phyloP scores from a whole-genome alignment of 2,329 filamentous ascomycete genomes.

The Metarhizium brunneum region DNA sequence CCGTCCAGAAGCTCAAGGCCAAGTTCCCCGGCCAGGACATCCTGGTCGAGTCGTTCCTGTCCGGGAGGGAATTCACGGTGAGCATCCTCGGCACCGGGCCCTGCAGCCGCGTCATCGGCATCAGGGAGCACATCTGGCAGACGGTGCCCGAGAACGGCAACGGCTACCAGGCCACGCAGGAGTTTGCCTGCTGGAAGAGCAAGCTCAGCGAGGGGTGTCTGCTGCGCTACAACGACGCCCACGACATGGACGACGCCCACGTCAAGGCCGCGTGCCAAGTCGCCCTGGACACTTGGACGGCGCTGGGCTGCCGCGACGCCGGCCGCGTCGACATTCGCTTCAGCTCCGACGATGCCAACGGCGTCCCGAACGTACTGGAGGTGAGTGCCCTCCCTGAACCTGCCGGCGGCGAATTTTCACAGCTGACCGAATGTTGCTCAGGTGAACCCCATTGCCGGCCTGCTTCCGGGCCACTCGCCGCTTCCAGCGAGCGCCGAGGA shows the following conservation, averaged over 20 bases:
- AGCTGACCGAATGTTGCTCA: neutral
- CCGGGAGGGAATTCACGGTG: slow-evolving; percentile 5
- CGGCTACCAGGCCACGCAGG: neutral
- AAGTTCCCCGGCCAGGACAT: slow-evolving; percentile 4
- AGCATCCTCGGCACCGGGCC: slow-evolving; percentile 3
- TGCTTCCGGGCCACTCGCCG: slow-evolving; percentile 4
- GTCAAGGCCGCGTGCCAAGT: slow-evolving; percentile 5
- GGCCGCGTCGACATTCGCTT: slow-evolving; percentile 8
- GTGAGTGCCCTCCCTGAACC: neutral
- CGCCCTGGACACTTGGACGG: slow-evolving; percentile 2
- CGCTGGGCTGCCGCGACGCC: slow-evolving; percentile 5
- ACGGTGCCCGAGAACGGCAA: neutral
- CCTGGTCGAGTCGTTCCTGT: slow-evolving; percentile 4
- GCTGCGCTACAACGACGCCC: neutral
- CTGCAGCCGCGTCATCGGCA: slow-evolving; percentile 1
- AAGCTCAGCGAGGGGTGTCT: neutral
- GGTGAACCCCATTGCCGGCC: slow-evolving; percentile 5
- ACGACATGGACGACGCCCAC: slow-evolving; percentile 5
- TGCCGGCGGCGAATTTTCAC: too few relatives aligned
- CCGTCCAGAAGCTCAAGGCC: slow-evolving; percentile 1
- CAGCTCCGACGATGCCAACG: neutral
- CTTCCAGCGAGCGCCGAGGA: slow-evolving; percentile 1
- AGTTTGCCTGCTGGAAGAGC: slow-evolving; percentile 3
- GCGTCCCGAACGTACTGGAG: slow-evolving; percentile 5
- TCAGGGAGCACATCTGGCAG: slow-evolving; percentile 5